Evolutionary conservation across 495 filamentous ascomycete genomes (phyloP).

Genomic region (Talaromyces adpressus): DNA sequence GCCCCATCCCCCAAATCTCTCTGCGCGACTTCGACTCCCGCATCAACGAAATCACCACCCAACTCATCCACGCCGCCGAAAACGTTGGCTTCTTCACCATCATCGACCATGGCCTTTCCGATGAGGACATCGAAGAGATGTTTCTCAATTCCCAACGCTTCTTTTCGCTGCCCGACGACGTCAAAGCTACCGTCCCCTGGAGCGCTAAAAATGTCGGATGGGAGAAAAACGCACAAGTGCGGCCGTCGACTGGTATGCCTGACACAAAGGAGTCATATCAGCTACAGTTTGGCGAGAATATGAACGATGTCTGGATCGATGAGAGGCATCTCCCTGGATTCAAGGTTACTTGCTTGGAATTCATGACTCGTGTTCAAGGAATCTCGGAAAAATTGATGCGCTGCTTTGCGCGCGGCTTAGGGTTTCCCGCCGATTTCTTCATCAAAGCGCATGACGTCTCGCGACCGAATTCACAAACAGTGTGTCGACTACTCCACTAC

Average conservation of each 20-base stretch:
- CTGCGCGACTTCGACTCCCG: constrained; percentile 46
- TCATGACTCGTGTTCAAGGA: constrained; percentile 46
- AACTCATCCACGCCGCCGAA: constrained; percentile 51
- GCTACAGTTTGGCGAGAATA: constrained; percentile 51
- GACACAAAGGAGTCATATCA: constrained; percentile 60
- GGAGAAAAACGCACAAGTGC: constrained; percentile 55
- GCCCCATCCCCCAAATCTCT: constrained; percentile 52
- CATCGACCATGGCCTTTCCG: constrained; percentile 47
- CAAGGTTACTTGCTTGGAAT: constrained; percentile 29
- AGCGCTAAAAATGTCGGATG: constrained; percentile 53
- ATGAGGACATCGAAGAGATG: constrained; percentile 42
- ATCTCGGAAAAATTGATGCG: constrained; percentile 52
- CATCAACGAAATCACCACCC: constrained; percentile 44
- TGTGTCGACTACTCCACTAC: constrained; percentile 55
- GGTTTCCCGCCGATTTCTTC: constrained; percentile 51
- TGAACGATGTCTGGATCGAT: constrained; percentile 45
- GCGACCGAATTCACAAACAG: constrained; percentile 44
- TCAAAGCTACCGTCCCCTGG: constrained; percentile 49
- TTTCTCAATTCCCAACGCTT: constrained; percentile 46
- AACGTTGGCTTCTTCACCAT: constrained; percentile 59
- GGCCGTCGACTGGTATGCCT: constrained; percentile 51
- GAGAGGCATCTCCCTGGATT: constrained; percentile 44
- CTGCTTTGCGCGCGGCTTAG: constrained; percentile 52
- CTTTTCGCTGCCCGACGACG: constrained; percentile 46
- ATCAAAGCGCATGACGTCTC: constrained; percentile 44